These are phyloP conservation scores for Podaxis sp. DNA, from an alignment of 768 basidiomycete genomes.

Conservation along the genomic window DNA sequence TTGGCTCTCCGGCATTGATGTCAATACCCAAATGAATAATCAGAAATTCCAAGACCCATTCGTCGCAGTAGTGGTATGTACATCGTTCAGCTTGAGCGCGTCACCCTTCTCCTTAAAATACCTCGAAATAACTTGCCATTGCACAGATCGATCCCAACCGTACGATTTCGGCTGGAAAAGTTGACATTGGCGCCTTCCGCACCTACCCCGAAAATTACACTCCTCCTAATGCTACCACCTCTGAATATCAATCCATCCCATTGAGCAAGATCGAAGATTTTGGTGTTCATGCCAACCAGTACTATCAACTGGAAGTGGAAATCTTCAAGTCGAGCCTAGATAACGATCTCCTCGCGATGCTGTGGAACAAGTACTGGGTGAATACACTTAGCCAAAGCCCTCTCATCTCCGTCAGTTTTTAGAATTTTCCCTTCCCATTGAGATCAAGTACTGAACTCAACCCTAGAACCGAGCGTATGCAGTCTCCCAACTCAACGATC, in stretches of 20 bases:
- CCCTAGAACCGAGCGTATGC: slow-evolving; percentile 92
- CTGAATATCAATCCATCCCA: slow-evolving; percentile 96
- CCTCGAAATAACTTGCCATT: slow-evolving; percentile 2
- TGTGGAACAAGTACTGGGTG: slow-evolving; percentile 99
- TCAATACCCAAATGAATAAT: slow-evolving; percentile 94
- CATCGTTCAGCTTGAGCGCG: neutral
- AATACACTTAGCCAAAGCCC: slow-evolving; percentile 94
- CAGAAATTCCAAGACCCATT: slow-evolving; percentile 97
- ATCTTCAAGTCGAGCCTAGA: slow-evolving; percentile 94
- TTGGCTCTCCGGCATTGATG: slow-evolving; percentile 99
- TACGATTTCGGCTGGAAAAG: slow-evolving; percentile 96
- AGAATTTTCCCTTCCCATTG: neutral
- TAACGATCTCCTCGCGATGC: slow-evolving; percentile 78
- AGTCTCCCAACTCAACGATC: slow-evolving; percentile 85
- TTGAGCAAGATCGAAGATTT: slow-evolving; percentile 98
- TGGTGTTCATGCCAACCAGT: slow-evolving; percentile 95
- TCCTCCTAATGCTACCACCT: slow-evolving; percentile 65
- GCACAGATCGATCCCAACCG: slow-evolving; percentile 94
- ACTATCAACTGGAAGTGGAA: slow-evolving; percentile 92
- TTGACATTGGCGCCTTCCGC: slow-evolving; percentile 98
- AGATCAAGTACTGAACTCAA: neutral
- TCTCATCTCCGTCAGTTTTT: slow-evolving; percentile 77
- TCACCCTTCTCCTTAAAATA: neutral
- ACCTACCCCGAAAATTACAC: slow-evolving; percentile 96
- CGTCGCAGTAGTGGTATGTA: slow-evolving; percentile 89